These are phyloP conservation scores for Gymnopus androsaceus DNA, from an alignment of 1,284 basidiomycete genomes.

Conservation along the genomic window DNA sequence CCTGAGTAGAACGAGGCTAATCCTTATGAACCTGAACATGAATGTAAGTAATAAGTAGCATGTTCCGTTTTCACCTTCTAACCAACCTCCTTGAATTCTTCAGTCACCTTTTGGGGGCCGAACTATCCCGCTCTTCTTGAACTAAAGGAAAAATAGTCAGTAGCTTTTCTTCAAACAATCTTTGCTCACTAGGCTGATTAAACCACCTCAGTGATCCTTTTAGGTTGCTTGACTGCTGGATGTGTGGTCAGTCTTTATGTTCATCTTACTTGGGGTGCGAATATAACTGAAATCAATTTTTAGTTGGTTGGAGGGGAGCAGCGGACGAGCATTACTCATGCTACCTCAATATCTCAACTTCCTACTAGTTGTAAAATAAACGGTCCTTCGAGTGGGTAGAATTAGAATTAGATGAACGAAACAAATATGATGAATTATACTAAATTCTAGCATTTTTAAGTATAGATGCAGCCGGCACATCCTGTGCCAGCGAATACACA, in stretches of 20 bases:
- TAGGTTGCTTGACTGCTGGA: slow-evolving; percentile 59
- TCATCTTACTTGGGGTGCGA: neutral
- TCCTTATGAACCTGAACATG: slow-evolving; percentile 54
- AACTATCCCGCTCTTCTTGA: slow-evolving; percentile 48
- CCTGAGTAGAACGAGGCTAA: slow-evolving; percentile 57
- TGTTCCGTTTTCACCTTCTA: neutral
- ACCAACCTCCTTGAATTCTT: slow-evolving; percentile 6
- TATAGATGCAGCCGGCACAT: too few relatives aligned
- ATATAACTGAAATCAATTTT: neutral
- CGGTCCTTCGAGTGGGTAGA: too few relatives aligned
- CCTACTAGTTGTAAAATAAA: neutral
- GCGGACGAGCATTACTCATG: slow-evolving; percentile 15
- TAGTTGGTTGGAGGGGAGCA: slow-evolving; percentile 16
- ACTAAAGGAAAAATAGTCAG: slow-evolving; percentile 60
- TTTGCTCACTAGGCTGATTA: neutral
- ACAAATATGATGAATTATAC: too few relatives aligned
- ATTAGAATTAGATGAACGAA: too few relatives aligned
- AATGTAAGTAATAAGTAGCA: slow-evolving; percentile 32
- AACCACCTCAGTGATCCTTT: slow-evolving; percentile 59
- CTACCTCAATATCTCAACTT: slow-evolving; percentile 9
- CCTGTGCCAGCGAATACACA: too few relatives aligned
- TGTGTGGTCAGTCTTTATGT: slow-evolving; percentile 49
- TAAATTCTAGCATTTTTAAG: too few relatives aligned
- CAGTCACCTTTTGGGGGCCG: slow-evolving; percentile 54
- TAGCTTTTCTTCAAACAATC: slow-evolving; percentile 7